phyloP scores from a whole-genome alignment of 305 asterid species.

The Rubia occidens region DNA sequence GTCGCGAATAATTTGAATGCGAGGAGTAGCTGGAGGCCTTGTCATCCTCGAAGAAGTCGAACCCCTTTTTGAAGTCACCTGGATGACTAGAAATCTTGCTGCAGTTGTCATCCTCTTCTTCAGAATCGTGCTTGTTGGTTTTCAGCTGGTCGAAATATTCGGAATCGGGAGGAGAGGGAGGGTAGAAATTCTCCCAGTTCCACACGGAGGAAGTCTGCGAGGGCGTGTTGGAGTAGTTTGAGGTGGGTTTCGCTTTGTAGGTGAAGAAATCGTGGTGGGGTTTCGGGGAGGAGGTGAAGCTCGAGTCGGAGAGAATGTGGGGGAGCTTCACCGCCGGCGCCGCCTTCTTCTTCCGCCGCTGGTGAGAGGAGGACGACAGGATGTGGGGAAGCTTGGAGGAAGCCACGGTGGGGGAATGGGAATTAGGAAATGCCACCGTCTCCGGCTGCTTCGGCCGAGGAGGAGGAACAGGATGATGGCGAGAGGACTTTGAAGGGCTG shows the following conservation, averaged over 20 bases:
- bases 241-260: constrained; percentile 43
- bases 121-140: neutral
- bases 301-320: constrained; percentile 78
- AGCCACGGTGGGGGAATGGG: constrained; percentile 27
- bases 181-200: constrained; percentile 87
- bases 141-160: constrained; percentile 59
- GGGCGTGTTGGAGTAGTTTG: constrained; percentile 64
- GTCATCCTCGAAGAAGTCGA: constrained; percentile 45
- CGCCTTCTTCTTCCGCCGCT: constrained; percentile 36
- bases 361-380: constrained; percentile 35
- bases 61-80: constrained; percentile 37
- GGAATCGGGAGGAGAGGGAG: constrained; percentile 96
- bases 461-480: neutral
- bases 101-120: constrained; percentile 30
- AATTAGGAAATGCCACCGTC: constrained; percentile 16
- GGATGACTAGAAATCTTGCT: constrained; percentile 35
- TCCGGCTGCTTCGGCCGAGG: constrained; percentile 10
- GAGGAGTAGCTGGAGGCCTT: constrained; percentile 47
- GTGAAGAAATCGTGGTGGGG: constrained; percentile 29
- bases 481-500: constrained; percentile 22
- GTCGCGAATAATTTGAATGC: constrained; percentile 36
- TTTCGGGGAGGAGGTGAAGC: constrained; percentile 55
- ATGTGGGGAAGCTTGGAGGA: constrained; percentile 29
- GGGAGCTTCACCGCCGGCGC: constrained; percentile 37
- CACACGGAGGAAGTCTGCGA: constrained; percentile 83